Base-by-base conservation (phyloP, 768 basidiomycete genomes). In the Boletus sp. region DNA sequence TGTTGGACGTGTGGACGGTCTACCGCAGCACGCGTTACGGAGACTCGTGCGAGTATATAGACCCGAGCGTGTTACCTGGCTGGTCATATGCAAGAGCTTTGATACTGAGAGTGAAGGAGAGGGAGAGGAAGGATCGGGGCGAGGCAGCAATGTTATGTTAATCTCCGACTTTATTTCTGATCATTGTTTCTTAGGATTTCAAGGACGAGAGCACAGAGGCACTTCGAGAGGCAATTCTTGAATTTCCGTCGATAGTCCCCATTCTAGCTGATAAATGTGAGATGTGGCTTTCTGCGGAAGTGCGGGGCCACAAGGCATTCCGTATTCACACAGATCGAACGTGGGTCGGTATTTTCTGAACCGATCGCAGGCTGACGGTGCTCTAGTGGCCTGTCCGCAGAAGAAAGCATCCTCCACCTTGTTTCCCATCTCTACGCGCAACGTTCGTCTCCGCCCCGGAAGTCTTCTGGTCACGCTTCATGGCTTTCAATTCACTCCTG, bases 181-280 rank as follows among this genome's bases (percentile, higher is more conserved):
- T 49, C 6, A 14, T 14, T n/a, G 7, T 3, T 5, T 9, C 0
- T 13, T 47, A 87, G 83, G 78, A 77, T 52, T 79, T 83, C 59
- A 29, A 52, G 21, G 72, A 75, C 21, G 72, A 76, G 47, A 88
- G 90, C 60, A 87, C 85, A 0, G 73, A 73, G 25, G 90, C 88
- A 0, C 75, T 98, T 34, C 76, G 77, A 48, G 80, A 88, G 21
- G 95, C 95, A 0, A 80, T 94, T 10, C 64, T 79, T 7, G 79
- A 79, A 0, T 98, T 91, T 70, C 96, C 96, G 0, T 83, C 87
- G 1, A 77, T 96, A 3, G 80, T 94, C 0, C 86, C 88, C 0
- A 76, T 95, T 6, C 72, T 98, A 1, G 90, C 91, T 3, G 92
- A 96, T 67, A 94, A 93, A 67, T 78, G 89, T 8, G 93, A 94